phyloP scores from a whole-genome alignment of 1,284 basidiomycete species.

The Testicularia cyperi region DNA sequence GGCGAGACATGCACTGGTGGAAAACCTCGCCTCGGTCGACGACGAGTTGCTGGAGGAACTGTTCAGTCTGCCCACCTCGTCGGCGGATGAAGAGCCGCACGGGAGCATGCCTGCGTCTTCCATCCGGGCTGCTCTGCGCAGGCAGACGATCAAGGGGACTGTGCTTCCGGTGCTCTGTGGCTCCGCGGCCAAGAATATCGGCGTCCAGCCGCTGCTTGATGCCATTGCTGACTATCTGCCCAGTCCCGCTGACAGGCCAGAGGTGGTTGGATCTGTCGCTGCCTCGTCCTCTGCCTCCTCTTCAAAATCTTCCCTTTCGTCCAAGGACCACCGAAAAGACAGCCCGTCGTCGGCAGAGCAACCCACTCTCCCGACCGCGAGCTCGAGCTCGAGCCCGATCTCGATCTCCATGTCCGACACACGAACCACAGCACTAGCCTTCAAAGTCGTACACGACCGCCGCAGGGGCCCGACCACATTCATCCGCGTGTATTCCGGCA shows the following conservation, averaged over 20 bases:
- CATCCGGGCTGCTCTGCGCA: constrained; percentile 66
- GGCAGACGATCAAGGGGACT: constrained; percentile 69
- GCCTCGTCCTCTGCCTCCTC: background rate
- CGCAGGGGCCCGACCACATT: constrained; percentile 86
- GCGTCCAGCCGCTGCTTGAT: constrained; percentile 77
- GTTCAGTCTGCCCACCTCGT: constrained; percentile 61
- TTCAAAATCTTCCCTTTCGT: too few species aligned
- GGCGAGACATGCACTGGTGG: constrained; percentile 72
- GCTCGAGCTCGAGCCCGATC: too few species aligned
- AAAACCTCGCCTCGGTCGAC: constrained; percentile 76
- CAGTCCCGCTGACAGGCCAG: constrained; percentile 65
- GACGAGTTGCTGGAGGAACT: constrained; percentile 75
- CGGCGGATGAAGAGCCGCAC: constrained; percentile 66
- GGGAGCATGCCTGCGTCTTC: constrained; percentile 59
- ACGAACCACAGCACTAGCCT: constrained; percentile 66
- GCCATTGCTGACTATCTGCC: constrained; percentile 79
- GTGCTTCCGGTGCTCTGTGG: constrained; percentile 80
- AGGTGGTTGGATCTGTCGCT: constrained; percentile 11
- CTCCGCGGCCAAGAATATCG: constrained; percentile 76
- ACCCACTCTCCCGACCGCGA: too few species aligned
- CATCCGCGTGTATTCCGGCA: constrained; percentile 82
- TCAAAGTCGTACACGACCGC: constrained; percentile 86
- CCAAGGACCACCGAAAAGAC: too few species aligned
- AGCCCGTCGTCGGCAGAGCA: too few species aligned
- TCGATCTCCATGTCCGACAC: constrained; percentile 17